Base-by-base conservation (phyloP, 441 rosid species). In the Populus hybrid region DNA sequence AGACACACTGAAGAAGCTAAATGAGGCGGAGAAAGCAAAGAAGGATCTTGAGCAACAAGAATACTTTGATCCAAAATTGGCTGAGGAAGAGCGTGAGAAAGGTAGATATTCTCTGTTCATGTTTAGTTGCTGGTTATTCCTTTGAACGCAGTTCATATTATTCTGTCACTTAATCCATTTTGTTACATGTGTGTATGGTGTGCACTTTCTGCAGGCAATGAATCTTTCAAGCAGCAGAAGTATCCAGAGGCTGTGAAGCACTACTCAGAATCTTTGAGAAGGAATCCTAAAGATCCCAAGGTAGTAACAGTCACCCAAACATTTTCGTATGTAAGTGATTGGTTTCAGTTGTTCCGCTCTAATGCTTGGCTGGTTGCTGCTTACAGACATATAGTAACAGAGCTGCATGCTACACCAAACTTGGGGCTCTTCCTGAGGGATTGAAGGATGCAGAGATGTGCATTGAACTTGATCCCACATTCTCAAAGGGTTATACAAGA, bases 11-110 rank as follows among this genome's bases (percentile, higher is more conserved):
- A 95, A 95, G 89, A 95, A 86, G 73, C 89, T 89, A 20, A 91
- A 93, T 80, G 99, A 95, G 1, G 99, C 97, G 6, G 95, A 93
- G 90, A 93, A 88, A 80, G 94, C 93, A 23, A 93, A 87, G 89
- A 95, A 95, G 80, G 99, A 95, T 24, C 82, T 93, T 6, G 99
- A 93, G 86, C 99, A 92, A 38, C 90, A 87, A 75, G 99, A 95
- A 77, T 88, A 89, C 74, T 95, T 88, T 82, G 98, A 92, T 83
- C 99, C 99, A 1, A 85, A 87, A 67, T 69, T 92, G 77, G 98
- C 98, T 18, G 99, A 91, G 46, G 99, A 91, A 81, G 99, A 92
- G 78, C 97, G 98, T 2, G 99, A 95, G 87, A 95, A 93, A 93
- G 98, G 99, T 94, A 73, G 66, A 14, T 20, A 26, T 54, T 63